Percentiles rank a stretch among this genome's conserved stretches.
Conservation (phyloP, 352 stramenopile genomes). For the Phytophthora sp. region DNA sequence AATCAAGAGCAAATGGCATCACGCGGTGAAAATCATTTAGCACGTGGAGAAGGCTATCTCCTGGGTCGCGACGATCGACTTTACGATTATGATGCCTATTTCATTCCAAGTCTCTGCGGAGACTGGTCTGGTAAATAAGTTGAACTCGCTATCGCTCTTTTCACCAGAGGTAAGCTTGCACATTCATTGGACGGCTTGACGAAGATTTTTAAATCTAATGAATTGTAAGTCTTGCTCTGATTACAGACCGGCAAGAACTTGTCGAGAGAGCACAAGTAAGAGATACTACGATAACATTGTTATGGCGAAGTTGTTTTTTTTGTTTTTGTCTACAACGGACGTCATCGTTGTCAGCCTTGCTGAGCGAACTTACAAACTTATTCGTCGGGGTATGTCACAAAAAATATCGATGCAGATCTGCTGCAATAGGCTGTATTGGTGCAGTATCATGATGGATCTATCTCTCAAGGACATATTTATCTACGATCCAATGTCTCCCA, state of each 20-base stretch:
- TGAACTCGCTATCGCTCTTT: not conserved
- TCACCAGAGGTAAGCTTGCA: not conserved
- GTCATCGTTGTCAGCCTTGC: too few relatives aligned
- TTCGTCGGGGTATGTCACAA: not conserved
- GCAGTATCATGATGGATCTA: slow-evolving; percentile 2
- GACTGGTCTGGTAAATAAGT: not conserved
- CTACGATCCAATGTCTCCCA: slow-evolving; percentile 1
- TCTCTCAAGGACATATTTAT: not conserved
- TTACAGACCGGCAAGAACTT: not conserved
- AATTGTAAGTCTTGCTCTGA: too few relatives aligned
- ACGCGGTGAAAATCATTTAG: not conserved
- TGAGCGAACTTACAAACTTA: not conserved
- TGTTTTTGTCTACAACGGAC: too few relatives aligned
- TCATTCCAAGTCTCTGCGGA: not conserved
- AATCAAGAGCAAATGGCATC: slow-evolving; percentile 5
- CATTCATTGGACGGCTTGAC: too few relatives aligned
- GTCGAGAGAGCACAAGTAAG: not conserved
- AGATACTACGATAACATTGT: not conserved
- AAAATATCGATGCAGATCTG: not conserved
- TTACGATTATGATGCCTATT: not conserved
- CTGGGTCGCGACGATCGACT: not conserved
- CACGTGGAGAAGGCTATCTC: not conserved
- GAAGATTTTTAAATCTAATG: too few relatives aligned
- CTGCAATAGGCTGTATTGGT: not conserved
- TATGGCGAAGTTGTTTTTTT: not conserved